Conservation (phyloP, 2,329 filamentous ascomycete genomes). For the Xylariaceae sp. region DNA sequence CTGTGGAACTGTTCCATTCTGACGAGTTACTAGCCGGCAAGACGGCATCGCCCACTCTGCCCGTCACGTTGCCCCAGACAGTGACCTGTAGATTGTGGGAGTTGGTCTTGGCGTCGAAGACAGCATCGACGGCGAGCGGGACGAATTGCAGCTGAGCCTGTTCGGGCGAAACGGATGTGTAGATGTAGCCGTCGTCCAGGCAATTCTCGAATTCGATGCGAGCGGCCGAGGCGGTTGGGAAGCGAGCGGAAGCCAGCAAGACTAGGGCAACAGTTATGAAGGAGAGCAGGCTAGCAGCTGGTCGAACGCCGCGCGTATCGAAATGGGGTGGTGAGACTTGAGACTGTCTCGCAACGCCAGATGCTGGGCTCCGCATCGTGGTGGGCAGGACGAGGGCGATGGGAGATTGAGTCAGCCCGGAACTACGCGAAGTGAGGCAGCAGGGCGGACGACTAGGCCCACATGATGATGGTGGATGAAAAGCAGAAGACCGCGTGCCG, state of each 20-base stretch:
- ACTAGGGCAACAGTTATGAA: conserved; percentile 26
- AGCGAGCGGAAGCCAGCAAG: conserved; percentile 35
- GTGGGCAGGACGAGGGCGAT: not conserved
- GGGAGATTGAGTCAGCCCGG: not conserved
- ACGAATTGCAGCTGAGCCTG: conserved; percentile 72
- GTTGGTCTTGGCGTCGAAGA: conserved; percentile 60
- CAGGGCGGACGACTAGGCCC: not conserved
- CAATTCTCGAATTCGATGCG: conserved; percentile 83
- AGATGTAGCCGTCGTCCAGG: conserved; percentile 58
- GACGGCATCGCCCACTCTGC: conserved; percentile 53
- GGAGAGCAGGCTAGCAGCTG: not conserved
- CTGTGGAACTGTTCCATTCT: conserved; percentile 58
- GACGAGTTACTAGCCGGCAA: conserved; percentile 59
- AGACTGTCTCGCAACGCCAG: too few relatives aligned
- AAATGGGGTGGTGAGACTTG: too few relatives aligned
- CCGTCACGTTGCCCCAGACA: conserved; percentile 88
- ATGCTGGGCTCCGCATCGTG: not conserved
- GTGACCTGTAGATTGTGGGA: conserved; percentile 69
- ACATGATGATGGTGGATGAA: not conserved
- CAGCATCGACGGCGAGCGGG: conserved; percentile 69
- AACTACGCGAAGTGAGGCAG: not conserved
- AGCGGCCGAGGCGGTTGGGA: conserved; percentile 54
- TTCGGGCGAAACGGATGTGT: conserved; percentile 32
- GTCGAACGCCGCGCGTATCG: too few relatives aligned
- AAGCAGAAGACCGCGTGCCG: not conserved